Percentiles rank a stretch among this genome's conserved stretches.
phyloP scores from a whole-genome alignment of 2,329 filamentous ascomycete species.

The Arthrobotrys megalospora region DNA sequence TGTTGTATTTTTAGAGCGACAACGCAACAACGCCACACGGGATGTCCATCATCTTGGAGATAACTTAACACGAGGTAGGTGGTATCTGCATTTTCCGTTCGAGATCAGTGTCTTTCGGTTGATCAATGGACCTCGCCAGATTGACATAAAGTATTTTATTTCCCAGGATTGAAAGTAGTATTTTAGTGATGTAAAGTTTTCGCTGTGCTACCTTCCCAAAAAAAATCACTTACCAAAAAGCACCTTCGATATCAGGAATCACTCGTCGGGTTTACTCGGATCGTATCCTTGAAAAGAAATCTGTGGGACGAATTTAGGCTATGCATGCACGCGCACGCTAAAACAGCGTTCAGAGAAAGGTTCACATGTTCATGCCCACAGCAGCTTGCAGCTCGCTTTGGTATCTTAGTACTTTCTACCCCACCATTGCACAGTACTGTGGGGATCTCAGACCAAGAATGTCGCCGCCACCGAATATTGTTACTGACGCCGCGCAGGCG shows the following conservation, averaged over 20 bases:
- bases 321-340: background rate
- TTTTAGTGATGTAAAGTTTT: background rate
- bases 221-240: background rate
- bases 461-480: slow-evolving; percentile 36
- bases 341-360: background rate
- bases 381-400: slow-evolving; percentile 2
- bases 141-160: background rate
- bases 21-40: slow-evolving; percentile 29
- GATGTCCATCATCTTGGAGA: background rate
- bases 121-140: background rate
- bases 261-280: slow-evolving; percentile 3
- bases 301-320: slow-evolving; percentile 2
- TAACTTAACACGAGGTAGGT: background rate
- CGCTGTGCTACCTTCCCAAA: background rate
- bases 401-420: background rate
- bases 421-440: slow-evolving; percentile 20
- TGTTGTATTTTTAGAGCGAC: slow-evolving; percentile 30
- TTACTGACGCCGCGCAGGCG: background rate
- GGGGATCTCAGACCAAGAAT: slow-evolving; percentile 22
- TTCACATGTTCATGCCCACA: slow-evolving; percentile 16
- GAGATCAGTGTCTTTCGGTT: background rate
- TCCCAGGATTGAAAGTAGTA: too few species aligned
- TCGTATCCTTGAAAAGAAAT: background rate
- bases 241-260: slow-evolving; percentile 16
- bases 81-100: background rate